phyloP scores from a whole-genome alignment of 1,139 yeast species.

The Saccharomyces hybrid region DNA sequence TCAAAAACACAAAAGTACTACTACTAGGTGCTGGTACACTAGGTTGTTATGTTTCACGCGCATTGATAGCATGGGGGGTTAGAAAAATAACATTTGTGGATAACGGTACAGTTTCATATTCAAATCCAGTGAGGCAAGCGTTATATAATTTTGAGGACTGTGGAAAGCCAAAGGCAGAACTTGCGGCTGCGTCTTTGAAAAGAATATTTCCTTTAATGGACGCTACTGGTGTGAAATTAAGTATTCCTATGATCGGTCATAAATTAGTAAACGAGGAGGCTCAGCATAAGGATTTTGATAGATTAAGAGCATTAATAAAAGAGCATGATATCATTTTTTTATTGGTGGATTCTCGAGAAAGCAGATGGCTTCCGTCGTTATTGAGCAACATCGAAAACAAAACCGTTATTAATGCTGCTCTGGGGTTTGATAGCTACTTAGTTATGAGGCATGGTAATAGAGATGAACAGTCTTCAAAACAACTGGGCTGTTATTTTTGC shows the following conservation, averaged over 20 bases:
- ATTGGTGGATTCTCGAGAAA: conserved; percentile 88
- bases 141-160: conserved; percentile 67
- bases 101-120: conserved; percentile 77
- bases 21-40: conserved; percentile 94
- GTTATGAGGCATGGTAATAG: conserved; percentile 83
- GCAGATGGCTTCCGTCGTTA: conserved; percentile 93
- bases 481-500: conserved; percentile 90
- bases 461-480: conserved; percentile 16
- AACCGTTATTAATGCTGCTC: conserved; percentile 80
- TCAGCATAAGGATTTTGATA: conserved; percentile 45
- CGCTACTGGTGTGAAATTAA: conserved; percentile 53
- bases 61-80: conserved; percentile 91
- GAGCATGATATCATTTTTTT: conserved; percentile 70
- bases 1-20: conserved; percentile 55
- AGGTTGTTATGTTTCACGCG: conserved; percentile 85
- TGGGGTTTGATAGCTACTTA: conserved; percentile 87
- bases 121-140: conserved; percentile 94
- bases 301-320: conserved; percentile 46
- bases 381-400: conserved; percentile 60
- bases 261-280: conserved; percentile 49
- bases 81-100: conserved; percentile 79
- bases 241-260: conserved; percentile 96
- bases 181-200: conserved; percentile 67
- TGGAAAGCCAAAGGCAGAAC: conserved; percentile 63
- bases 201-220: conserved; percentile 72